Evolutionary conservation across 768 basidiomycete species (phyloP).

Genomic region (Fomitopsis pulvina): DNA sequence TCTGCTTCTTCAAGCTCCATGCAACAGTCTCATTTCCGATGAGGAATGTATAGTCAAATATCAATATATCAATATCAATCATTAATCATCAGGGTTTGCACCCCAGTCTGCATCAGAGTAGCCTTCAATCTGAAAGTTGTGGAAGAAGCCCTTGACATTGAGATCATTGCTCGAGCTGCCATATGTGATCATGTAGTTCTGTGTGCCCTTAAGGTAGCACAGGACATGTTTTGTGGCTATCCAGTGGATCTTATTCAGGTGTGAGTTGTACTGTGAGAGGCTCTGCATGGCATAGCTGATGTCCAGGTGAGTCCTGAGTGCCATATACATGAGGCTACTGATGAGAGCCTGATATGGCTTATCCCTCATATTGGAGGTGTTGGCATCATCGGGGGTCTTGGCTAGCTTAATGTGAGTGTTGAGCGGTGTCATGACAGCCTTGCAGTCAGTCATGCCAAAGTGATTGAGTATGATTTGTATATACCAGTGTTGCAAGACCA

Average conservation of each 20-base stretch:
- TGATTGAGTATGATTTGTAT: conserved; percentile 8
- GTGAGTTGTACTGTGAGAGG: conserved; percentile 15
- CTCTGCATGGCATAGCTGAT: conserved; percentile 23
- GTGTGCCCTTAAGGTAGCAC: conserved; percentile 26
- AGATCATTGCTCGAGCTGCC: no score
- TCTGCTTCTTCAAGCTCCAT: no score
- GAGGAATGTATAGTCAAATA: conserved; percentile 25
- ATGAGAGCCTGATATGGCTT: conserved; percentile 25
- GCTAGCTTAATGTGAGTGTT: conserved; percentile 6
- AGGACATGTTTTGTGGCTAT: conserved; percentile 20
- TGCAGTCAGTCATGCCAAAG: conserved; percentile 9
- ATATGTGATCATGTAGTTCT: conserved; percentile 4
- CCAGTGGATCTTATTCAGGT: conserved; percentile 23
- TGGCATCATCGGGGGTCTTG: background rate
- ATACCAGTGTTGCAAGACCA: conserved; percentile 22
- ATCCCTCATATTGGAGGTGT: conserved; percentile 4
- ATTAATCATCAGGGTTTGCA: conserved; percentile 14
- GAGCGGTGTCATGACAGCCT: no score
- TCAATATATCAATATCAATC: conserved; percentile 20
- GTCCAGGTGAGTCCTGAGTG: no score
- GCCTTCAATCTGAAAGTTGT: conserved; percentile 8
- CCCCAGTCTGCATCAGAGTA: conserved; percentile 25
- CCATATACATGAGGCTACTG: no score
- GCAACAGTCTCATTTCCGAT: conserved; percentile 20
- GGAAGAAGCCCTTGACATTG: no score